phyloP scores from a whole-genome alignment of 2,329 filamentous ascomycete species.

The Diplodia scrobiculata region DNA sequence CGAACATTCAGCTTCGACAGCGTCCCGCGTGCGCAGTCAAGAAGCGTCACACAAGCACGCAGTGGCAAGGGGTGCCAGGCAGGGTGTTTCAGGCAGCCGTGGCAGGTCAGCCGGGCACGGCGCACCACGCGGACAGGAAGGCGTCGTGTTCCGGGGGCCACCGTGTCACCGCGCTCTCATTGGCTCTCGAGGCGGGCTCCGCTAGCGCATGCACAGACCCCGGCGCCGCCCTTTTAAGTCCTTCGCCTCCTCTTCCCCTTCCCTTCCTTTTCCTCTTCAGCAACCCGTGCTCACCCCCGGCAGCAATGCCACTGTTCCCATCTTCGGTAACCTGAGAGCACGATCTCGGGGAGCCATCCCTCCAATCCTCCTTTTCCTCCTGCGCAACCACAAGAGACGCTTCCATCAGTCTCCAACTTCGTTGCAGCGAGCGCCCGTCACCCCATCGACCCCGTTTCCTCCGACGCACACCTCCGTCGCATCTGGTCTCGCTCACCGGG shows the following conservation, averaged over 20 bases:
- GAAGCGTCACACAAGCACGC: background rate
- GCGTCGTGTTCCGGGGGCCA: background rate
- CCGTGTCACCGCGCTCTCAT: background rate
- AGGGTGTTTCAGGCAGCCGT: background rate
- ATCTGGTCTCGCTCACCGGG: background rate
- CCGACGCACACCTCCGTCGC: background rate
- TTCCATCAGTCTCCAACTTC: background rate
- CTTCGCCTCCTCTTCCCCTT: background rate
- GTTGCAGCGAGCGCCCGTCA: background rate
- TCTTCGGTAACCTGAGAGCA: background rate
- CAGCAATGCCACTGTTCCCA: slow-evolving; percentile 3
- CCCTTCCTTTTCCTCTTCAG: slow-evolving; percentile 4
- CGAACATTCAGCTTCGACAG: no score
- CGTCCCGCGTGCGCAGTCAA: background rate
- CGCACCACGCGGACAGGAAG: background rate
- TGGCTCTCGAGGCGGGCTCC: background rate
- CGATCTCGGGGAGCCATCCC: background rate
- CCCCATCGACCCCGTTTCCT: background rate
- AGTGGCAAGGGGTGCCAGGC: background rate
- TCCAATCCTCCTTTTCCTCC: no score
- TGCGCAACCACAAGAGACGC: background rate
- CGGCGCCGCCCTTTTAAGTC: background rate
- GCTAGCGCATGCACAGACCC: slow-evolving; percentile 5
- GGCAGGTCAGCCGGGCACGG: slow-evolving; percentile 4
- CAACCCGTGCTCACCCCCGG: slow-evolving; percentile 9